These are phyloP conservation scores for Trichothecium sympodiale DNA, from an alignment of 2,329 filamentous ascomycete species.

Conservation along the genomic window DNA sequence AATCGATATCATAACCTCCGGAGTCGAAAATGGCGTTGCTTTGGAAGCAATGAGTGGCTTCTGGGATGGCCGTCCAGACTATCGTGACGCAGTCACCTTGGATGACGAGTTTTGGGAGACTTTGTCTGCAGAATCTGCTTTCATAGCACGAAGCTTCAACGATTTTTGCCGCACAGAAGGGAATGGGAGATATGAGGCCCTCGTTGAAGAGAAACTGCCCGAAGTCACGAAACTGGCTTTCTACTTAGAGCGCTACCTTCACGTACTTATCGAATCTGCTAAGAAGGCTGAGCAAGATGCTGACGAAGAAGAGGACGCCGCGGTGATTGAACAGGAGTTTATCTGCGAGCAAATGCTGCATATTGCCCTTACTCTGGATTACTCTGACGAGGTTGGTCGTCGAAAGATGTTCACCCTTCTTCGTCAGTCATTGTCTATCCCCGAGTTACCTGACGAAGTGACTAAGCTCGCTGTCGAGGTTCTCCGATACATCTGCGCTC, in stretches of 20 bases:
- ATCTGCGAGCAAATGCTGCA: constrained; percentile 91
- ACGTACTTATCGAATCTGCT: constrained; percentile 53
- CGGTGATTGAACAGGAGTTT: constrained; percentile 85
- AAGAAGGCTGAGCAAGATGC: constrained; percentile 43
- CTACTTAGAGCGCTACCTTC: constrained; percentile 72
- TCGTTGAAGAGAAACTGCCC: constrained; percentile 87
- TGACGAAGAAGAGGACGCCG: constrained; percentile 62
- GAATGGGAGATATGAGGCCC: constrained; percentile 60
- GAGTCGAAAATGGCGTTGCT: constrained; percentile 79
- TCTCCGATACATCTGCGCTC: constrained; percentile 72
- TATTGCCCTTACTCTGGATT: constrained; percentile 85
- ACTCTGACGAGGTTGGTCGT: constrained; percentile 92
- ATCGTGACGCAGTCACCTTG: constrained; percentile 60
- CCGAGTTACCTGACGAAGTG: constrained; percentile 82
- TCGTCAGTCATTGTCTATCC: constrained; percentile 72
- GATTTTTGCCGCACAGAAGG: constrained; percentile 74
- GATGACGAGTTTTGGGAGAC: constrained; percentile 72
- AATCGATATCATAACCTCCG: constrained; percentile 86
- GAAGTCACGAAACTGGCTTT: constrained; percentile 88
- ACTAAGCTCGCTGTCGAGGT: constrained; percentile 81
- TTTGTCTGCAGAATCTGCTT: constrained; percentile 73
- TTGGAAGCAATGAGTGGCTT: constrained; percentile 92
- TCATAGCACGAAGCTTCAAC: constrained; percentile 86
- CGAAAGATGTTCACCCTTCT: constrained; percentile 92
- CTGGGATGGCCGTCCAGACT: constrained; percentile 85